phyloP scores from a whole-genome alignment of 805 yeast species.

The Tetrapisispora fleetii region DNA sequence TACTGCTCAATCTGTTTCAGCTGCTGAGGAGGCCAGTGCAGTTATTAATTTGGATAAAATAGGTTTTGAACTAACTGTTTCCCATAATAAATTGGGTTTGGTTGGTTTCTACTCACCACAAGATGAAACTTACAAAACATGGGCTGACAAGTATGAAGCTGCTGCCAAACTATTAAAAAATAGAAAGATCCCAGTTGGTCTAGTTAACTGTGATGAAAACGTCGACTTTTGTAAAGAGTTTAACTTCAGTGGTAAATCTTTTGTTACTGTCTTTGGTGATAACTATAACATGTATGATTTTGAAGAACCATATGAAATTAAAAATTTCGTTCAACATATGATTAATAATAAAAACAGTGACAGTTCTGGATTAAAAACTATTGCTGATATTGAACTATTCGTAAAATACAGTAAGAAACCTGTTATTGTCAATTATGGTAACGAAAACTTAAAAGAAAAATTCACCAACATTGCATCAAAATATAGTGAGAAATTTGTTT shows the following conservation, averaged over 20 bases:
- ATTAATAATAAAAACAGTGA: conserved; percentile 72
- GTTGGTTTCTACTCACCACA: conserved; percentile 1
- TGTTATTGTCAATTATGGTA: conserved; percentile 47
- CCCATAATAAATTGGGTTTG: not conserved
- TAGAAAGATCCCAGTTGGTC: conserved; percentile 63
- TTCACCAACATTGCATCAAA: conserved; percentile 51
- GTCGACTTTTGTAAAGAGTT: conserved; percentile 59
- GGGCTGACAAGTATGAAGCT: not conserved
- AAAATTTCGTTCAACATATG: conserved; percentile 70
- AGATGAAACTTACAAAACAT: not conserved
- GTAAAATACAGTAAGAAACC: conserved; percentile 33
- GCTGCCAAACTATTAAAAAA: conserved; percentile 51
- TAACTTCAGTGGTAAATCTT: conserved; percentile 73
- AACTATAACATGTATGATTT: conserved; percentile 34
- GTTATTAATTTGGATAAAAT: not conserved
- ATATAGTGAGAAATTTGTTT: conserved; percentile 53
- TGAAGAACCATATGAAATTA: conserved; percentile 78
- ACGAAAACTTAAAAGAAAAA: conserved; percentile 38
- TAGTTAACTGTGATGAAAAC: conserved; percentile 75
- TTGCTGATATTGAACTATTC: conserved; percentile 41
- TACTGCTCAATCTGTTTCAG: not conserved
- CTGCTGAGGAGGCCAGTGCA: not conserved
- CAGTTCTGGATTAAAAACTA: conserved; percentile 42
- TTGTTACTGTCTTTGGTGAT: conserved; percentile 61
- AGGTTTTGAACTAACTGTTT: not conserved